phyloP scores from a whole-genome alignment of 148 eudicot species.

The Chenopodium formosanum region DNA sequence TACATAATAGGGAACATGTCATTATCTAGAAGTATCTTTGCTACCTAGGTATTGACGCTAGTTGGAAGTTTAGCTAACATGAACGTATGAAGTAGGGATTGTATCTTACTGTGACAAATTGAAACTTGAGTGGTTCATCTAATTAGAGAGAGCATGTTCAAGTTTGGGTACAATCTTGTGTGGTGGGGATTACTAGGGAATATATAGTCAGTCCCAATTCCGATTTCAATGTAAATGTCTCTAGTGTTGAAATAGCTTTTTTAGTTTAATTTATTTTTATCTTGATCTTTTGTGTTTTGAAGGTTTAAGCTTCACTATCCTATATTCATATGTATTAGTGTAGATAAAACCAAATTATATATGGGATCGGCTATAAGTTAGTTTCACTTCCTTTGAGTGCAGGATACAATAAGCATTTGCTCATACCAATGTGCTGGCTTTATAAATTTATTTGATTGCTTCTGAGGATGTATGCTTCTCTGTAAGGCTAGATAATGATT shows the following conservation, averaged over 20 bases:
- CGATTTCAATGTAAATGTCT: neutral
- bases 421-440: neutral
- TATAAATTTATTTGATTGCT: neutral
- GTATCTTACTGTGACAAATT: neutral
- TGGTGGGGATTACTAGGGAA: too few species aligned
- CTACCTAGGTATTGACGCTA: neutral
- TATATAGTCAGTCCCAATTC: neutral
- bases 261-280: neutral
- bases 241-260: neutral
- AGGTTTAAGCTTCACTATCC: neutral
- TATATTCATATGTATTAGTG: neutral
- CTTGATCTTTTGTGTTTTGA: neutral
- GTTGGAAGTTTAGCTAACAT: neutral
- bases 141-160: neutral
- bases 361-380: neutral
- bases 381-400: neutral
- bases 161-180: neutral
- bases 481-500: neutral
- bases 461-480: neutral
- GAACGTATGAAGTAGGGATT: neutral
- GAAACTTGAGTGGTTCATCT: neutral
- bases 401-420: neutral
- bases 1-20: neutral
- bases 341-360: neutral
- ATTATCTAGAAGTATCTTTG: neutral